Base-by-base conservation (phyloP, 257 asterid species). In the Oldenlandia corymbosa region DNA sequence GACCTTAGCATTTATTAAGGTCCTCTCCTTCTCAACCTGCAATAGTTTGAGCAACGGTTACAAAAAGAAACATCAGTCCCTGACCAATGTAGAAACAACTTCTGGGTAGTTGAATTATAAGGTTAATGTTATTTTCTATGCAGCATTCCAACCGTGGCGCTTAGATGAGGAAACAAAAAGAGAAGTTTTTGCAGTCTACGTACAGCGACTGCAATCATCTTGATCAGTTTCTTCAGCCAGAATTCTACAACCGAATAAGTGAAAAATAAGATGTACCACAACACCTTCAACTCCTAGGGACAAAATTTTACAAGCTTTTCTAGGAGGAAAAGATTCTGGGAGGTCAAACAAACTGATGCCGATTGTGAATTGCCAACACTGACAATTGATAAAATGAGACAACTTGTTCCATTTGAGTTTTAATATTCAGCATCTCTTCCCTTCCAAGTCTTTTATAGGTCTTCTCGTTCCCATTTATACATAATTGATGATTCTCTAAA, bases 1-100 rank as follows among this genome's bases (percentile, higher is more conserved):
- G 68, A 82, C 66, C 80, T 85, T 89, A 68, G 97, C 77, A 68
- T 75, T 83, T 24, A 87, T 62, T 65, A 82, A 62, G 78, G 66
- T 76, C 71, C 96, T 84, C 81, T 89, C 99, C 69, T 88, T 81
- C 26, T 92, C 95, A 70, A 87, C 76, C 99, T 92, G 90, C 70
- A 66, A 58, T 53, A 61, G 60, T 30, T 73, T 42, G 60, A 65
- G 68, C 65, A 56, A 64, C 43, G 67, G 71, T 45, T 46, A 60
- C 50, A 10, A 58, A 45, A 69, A 28, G 42, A 42, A 61, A 52
- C 31, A 53, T 61, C 28, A 5, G 5, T 11, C 26, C 21, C 17
- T 47, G 48, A 43, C 51, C 9, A 27, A 48, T 47, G 16, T 26
- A 42, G 34, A 23, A 46, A 39, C n/a, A 32, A 31, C 21, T 20